Evolutionary conservation across 176 grass and related monocot species (phyloP), one percentile per base, ranked within the genome.

Genomic region (Poa pratensis): DNA sequence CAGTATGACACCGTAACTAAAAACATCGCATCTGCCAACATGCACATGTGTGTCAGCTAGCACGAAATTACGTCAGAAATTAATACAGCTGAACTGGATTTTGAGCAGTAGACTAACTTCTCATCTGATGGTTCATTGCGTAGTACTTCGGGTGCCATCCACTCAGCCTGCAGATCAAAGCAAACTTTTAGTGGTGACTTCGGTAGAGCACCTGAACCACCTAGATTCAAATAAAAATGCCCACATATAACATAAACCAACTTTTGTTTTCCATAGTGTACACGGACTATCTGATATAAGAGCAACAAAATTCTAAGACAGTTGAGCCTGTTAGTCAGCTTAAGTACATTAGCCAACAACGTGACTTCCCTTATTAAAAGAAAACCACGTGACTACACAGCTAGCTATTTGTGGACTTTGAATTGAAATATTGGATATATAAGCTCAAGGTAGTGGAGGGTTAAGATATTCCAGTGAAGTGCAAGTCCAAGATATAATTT

Each of bases 61-160:
- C 76, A 84, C 43, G 46, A 35, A 79, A 52, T 54, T 40, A 84
- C 69, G 74, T 40, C 5, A 20, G 55, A 48, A 42, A 51, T 12
- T 12, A 11, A 34, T 50, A 70, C 40, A 43, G 51, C 45, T 55
- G 19, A 87, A 72, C 70, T 62, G 26, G 63, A 32, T 52, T 49
- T 86, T 18, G 66, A 61, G 15, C 13, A 83, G 64, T 35, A 83
- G 19, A 84, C 90, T 90, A 86, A 99, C 97, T 99, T 99, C 77
- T 99, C 97, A 51, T 99, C 80, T 61, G 97, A 99, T 72, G 88
- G 97, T 86, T 99, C 97, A 28, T 99, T 99, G 23, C 90, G 88
- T 75, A 99, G 94, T 69, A 99, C 90, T 89, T 99, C 97, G 97
- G 97, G 97, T 84, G 97, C 97, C 97, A 99, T 99, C 97, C 97